phyloP scores from a whole-genome alignment of 2,329 filamentous ascomycete species.

The Beauveria scarabaeidicola region DNA sequence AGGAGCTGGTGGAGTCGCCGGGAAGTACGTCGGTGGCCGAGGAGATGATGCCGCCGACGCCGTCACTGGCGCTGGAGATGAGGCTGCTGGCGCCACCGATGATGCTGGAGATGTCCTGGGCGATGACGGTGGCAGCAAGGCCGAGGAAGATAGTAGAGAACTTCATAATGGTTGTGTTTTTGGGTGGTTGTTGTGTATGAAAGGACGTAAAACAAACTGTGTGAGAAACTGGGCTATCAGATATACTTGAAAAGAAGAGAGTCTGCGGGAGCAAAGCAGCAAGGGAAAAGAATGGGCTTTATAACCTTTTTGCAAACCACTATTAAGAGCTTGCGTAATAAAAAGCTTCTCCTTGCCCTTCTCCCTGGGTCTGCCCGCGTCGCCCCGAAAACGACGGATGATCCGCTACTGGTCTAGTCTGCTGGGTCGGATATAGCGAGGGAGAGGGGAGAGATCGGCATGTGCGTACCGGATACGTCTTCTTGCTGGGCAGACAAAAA shows the following conservation, averaged over 20 bases:
- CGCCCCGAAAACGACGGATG: background rate
- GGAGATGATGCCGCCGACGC: slow-evolving; percentile 5
- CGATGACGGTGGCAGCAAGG: slow-evolving; percentile 8
- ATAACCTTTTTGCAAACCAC: background rate
- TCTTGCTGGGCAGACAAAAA: background rate
- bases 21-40: background rate
- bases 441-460: background rate
- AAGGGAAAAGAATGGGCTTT: background rate
- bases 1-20: background rate
- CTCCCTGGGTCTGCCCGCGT: slow-evolving; percentile 1
- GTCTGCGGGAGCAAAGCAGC: background rate
- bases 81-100: background rate
- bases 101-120: slow-evolving; percentile 1
- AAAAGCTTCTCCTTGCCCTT: background rate
- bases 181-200: background rate
- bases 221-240: background rate
- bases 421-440: background rate
- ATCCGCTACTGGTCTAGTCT: slow-evolving; percentile 3
- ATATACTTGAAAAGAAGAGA: background rate
- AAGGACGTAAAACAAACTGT: background rate
- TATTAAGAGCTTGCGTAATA: background rate
- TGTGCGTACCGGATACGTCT: slow-evolving; percentile 1
- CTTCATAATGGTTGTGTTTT: slow-evolving; percentile 7
- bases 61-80: background rate
- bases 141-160: slow-evolving; percentile 6